Evolutionary conservation across 2,329 filamentous ascomycete genomes (phyloP).

Genomic region (Pezicula neosporulosa): DNA sequence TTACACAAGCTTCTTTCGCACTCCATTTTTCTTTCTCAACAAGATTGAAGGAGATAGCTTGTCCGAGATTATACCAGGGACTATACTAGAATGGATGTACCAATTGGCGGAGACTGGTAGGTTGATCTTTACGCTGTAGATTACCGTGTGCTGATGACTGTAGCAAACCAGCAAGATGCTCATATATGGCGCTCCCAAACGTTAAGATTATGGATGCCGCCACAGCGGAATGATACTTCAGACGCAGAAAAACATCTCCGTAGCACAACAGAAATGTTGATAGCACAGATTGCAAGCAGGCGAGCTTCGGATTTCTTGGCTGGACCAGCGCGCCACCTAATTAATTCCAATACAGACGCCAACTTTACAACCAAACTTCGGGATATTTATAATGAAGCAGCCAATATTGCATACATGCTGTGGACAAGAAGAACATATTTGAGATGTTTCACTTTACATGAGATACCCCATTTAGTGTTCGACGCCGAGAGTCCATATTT

Average conservation of each 20-base stretch:
- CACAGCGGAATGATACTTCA: not conserved
- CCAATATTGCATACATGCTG: slow-evolving; percentile 8
- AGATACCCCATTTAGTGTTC: not conserved
- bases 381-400: slow-evolving; percentile 10
- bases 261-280: not conserved
- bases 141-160: not conserved
- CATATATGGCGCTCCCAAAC: slow-evolving; percentile 17
- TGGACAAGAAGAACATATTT: slow-evolving; percentile 14
- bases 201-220: slow-evolving; percentile 11
- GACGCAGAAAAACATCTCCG: slow-evolving; percentile 1
- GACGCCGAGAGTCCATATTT: slow-evolving; percentile 1
- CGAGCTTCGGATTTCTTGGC: slow-evolving; percentile 5
- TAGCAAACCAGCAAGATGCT: slow-evolving; percentile 14
- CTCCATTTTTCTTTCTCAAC: slow-evolving; percentile 10
- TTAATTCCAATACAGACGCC: too few relatives aligned
- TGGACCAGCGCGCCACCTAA: slow-evolving; percentile 6
- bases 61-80: not conserved
- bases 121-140: not conserved
- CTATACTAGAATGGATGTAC: slow-evolving; percentile 7
- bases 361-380: slow-evolving; percentile 1
- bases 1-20: slow-evolving; percentile 5
- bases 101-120: slow-evolving; percentile 3
- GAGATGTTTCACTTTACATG: slow-evolving; percentile 3
- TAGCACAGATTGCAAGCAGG: not conserved
- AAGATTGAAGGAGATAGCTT: not conserved